A percentile compares a stretch with the other conserved stretches of the same genome.
Conservation (phyloP, 225 moss, liverwort and hornwort genomes). For the Anthoceros angustus region DNA sequence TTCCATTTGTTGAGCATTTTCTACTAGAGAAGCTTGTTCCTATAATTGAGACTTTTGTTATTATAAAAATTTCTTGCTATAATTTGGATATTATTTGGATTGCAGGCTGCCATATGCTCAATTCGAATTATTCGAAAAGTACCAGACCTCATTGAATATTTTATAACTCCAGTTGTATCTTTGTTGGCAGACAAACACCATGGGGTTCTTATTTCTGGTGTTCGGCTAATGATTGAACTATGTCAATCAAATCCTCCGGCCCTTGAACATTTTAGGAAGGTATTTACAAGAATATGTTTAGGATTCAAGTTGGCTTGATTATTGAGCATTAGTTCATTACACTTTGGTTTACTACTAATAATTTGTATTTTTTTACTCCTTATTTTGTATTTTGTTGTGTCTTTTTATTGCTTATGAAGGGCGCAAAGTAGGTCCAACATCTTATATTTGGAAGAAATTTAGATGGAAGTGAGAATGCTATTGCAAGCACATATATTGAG, state of each 20-base stretch:
- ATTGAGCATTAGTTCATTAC: background rate
- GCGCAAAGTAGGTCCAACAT: background rate
- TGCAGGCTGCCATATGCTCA: conserved; percentile 99
- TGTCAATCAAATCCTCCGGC: conserved; percentile 51
- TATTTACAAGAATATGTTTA: conserved; percentile 5
- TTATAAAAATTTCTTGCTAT: too few species aligned
- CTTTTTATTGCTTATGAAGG: background rate
- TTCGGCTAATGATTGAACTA: conserved; percentile 81
- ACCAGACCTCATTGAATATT: conserved; percentile 68
- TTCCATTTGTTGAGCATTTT: background rate
- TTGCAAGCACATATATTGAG: conserved; percentile 5
- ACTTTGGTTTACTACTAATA: background rate
- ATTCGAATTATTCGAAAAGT: conserved; percentile 84
- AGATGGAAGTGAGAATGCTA: background rate
- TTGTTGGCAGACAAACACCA: conserved; percentile 92
- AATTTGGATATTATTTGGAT: conserved; percentile 23
- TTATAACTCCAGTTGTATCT: conserved; percentile 51
- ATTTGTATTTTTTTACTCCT: background rate
- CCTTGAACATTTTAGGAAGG: conserved; percentile 87
- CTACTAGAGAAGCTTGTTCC: background rate
- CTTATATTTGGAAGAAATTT: background rate
- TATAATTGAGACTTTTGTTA: too few species aligned
- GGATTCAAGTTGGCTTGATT: background rate
- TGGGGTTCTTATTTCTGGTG: conserved; percentile 92
- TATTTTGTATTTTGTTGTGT: background rate